Evolutionary conservation across 2,329 filamentous ascomycete species (phyloP), one percentile per base, ranked within the genome.

Genomic region (Fusarium sp.): DNA sequence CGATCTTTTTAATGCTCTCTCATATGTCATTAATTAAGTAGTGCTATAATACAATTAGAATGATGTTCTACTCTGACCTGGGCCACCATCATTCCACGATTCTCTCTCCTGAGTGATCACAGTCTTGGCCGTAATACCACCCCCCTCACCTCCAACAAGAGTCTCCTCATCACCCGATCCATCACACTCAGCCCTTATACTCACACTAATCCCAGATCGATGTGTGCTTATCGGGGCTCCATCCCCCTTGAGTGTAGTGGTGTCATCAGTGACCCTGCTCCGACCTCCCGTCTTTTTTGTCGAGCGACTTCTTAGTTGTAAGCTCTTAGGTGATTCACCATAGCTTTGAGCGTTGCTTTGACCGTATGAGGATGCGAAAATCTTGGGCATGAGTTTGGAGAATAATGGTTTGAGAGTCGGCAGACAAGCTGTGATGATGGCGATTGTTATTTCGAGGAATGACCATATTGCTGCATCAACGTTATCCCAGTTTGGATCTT

Each of bases 401-500:
- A 69, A 60, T 5, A 69, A 5, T 1, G 66, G 65, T 2, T 60
- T 42, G 8, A 69, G 50, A 0, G 66, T 69, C 1, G 66, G 65
- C 12, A 69, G 50, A 18, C 66, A 69, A 0, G 66, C 55, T 22
- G 66, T 34, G 12, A 56, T 68, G 11, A 69, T 58, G 0, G 66
- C 65, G 1, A 60, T 45, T 3, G 47, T 45, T 8, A 69, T 32
- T 50, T 69, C 66, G 8, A 69, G 59, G 12, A 65, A 69, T 2
- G 66, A 69, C 66, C 66, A 69, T 16, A 60, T 65, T 0, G 66
- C 65, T 2, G 66, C 66, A 3, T 60, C 59, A 1, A 69, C 66
- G 2, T 69, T 69, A 3, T 69, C 65, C 66, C 66, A 69, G 0
- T 69, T 69, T 5, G 66, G 66, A 9, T 69, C 66, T 2, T 60